Percentiles rank a stretch among this genome's conserved stretches.
Conservation (phyloP, 805 yeast species). For the Nakazawaea wickerhamii region DNA sequence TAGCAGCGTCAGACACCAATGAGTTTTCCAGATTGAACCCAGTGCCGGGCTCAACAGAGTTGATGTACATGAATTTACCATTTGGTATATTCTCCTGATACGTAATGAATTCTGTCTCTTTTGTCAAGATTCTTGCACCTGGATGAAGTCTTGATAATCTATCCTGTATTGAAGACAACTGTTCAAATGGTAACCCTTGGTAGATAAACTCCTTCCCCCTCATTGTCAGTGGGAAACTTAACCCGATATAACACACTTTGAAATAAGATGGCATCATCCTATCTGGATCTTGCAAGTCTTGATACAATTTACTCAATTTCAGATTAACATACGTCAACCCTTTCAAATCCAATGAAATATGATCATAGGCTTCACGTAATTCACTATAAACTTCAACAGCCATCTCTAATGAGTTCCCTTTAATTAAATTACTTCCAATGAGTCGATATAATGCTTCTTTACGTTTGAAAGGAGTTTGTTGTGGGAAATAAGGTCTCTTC, state of each 20-base stretch:
- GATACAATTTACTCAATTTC: constrained; percentile 62
- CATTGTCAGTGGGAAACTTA: constrained; percentile 74
- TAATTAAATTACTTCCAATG: constrained; percentile 63
- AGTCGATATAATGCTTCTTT: constrained; percentile 66
- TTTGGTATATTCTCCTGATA: constrained; percentile 47
- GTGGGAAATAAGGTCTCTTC: constrained; percentile 67
- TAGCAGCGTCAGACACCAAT: constrained; percentile 53
- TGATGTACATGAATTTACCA: constrained; percentile 71
- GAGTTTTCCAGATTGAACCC: constrained; percentile 42
- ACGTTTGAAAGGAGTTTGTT: constrained; percentile 74
- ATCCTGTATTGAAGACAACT: constrained; percentile 75
- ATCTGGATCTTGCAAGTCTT: constrained; percentile 61
- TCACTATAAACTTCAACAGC: constrained; percentile 78
- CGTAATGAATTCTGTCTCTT: constrained; percentile 46
- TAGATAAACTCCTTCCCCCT: constrained; percentile 75
- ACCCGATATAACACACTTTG: constrained; percentile 75
- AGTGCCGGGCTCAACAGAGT: constrained; percentile 64
- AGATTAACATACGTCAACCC: constrained; percentile 70
- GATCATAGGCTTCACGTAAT: constrained; percentile 67
- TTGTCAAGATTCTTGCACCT: constrained; percentile 68
- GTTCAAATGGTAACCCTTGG: constrained; percentile 86
- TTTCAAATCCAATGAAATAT: constrained; percentile 65
- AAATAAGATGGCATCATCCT: constrained; percentile 73
- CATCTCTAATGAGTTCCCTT: constrained; percentile 71
- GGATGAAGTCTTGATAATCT: constrained; percentile 71